Evolutionary conservation across 306 rosid genomes (phyloP), one percentile per base, ranked within the genome.

Genomic region (Cicer chorassanicum): DNA sequence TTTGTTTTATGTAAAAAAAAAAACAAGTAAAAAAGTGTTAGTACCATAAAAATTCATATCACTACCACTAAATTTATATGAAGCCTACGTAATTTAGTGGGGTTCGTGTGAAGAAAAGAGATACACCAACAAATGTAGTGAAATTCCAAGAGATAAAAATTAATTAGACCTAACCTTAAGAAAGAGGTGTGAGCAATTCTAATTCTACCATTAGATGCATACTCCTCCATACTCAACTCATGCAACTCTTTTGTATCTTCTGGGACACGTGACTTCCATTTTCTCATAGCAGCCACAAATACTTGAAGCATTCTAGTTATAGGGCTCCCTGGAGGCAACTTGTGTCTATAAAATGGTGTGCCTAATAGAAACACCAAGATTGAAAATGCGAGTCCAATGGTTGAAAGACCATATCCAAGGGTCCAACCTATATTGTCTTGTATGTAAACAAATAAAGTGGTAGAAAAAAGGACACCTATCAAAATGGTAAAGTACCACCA

Each of bases 401-500:
- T 91, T 70, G 97, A 96, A 78, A 93, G 83, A 9, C 91, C 96
- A 79, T 91, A 93, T 1, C 98, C 98, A 45, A 93, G 48, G 38
- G 86, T 12, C 93, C 91, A 91, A 7, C 98, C 91, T 24, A 80
- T 87, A 4, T 67, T 87, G 57, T 89, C 97, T 89, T 93, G 98
- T 55, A 91, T 82, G 85, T 87, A 89, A 65, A 93, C 61, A 77
- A 93, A 80, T 69, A 89, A 66, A 8, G 98, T 87, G 82, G 56
- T 84, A 12, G 97, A 68, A 81, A 89, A 91, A 36, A 93, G 90
- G 10, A 90, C 82, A 10, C 97, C 98, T 39, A 88, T 62, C 79
- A 89, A 85, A 9, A 91, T 87, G 62, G 86, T 82, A 60, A 89
- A 93, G 83, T 84, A 73, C 97, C 96, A 93, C 98, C 97, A 93